A percentile compares a stretch with the other conserved stretches of the same genome.
Conservation (phyloP, 345 rosid genomes). For the Camelina neglecta region DNA sequence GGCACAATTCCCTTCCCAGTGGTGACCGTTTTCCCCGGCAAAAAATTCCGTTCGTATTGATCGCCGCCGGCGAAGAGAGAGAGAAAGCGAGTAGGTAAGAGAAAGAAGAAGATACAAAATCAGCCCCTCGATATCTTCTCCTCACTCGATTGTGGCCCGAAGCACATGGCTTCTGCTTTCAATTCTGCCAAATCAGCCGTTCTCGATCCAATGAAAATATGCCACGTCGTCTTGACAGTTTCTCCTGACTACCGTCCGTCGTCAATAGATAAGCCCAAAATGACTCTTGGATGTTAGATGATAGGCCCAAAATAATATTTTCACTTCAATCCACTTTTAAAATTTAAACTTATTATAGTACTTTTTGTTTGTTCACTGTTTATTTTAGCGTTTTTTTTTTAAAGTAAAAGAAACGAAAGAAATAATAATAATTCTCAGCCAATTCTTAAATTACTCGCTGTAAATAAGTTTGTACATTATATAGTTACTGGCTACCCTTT, state of each 20-base stretch:
- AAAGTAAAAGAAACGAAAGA: too few species aligned
- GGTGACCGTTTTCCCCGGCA: conserved; percentile 8
- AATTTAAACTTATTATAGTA: too few species aligned
- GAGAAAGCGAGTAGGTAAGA: conserved; percentile 15
- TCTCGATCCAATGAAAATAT: background rate
- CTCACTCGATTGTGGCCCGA: conserved; percentile 30
- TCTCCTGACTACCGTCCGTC: background rate
- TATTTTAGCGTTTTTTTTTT: background rate
- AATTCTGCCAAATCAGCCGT: background rate
- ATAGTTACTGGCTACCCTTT: conserved; percentile 17
- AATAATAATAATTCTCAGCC: conserved; percentile 10
- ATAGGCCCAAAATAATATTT: conserved; percentile 12
- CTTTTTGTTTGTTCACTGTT: background rate
- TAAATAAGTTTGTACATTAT: conserved; percentile 35
- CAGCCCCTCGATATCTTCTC: conserved; percentile 24
- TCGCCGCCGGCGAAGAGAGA: conserved; percentile 33
- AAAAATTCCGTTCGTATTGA: background rate
- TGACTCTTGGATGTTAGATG: background rate
- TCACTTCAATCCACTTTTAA: background rate
- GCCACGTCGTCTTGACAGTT: conserved; percentile 5
- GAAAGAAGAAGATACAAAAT: conserved; percentile 15
- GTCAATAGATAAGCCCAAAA: conserved; percentile 25
- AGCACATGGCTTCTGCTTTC: conserved; percentile 22
- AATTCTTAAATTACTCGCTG: conserved; percentile 7
- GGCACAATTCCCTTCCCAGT: background rate